Base-by-base conservation (phyloP, 345 rosid genomes). In the Aquilaria malaccensis region DNA sequence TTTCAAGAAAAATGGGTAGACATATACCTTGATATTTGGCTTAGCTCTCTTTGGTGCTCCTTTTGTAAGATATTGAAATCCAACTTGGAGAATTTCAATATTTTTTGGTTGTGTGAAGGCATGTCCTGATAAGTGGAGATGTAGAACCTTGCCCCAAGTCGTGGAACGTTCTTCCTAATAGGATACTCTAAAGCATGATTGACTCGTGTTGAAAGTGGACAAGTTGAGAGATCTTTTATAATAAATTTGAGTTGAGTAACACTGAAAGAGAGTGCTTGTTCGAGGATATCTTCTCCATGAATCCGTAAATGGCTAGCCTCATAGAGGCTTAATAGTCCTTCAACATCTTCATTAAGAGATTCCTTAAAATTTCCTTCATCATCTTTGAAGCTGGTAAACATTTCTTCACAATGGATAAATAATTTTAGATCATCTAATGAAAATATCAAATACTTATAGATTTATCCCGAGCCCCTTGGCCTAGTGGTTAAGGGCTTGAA, bases 41-140 rank as follows among this genome's bases (percentile, higher is more conserved):
- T 46, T 5, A 72, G 48, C 22, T 76, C 74, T 33, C 59, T 12
- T 50, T 55, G 65, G 33, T 72, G 69, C 0, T 30, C 7, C 11
- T 58, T 48, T 55, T 72, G n/a, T n/a, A n/a, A n/a, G n/a, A n/a
- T n/a, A n/a, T n/a, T n/a, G n/a, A n/a, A n/a, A n/a, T n/a, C n/a
- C 10, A 76, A 33, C 59, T 72, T 76, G 1, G 76, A 69, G 50
- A 77, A 58, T 1, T 47, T 51, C 7, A 74, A 61, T 0, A 77
- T 45, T 14, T 10, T 9, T 37, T 51, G 3, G 49, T 66, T 62
- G n/a, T 45, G 58, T 2, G 67, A 50, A 31, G 46, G 6, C 4
- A 65, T 68, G 31, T 14, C 30, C 32, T 61, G 33, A 22, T 74
- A 74, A 29, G 51, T 10, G 2, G 56, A 11, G 15, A 73, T 43